Evolutionary conservation across 331 rosid species (phyloP).

Genomic region (Quercus lobata): DNA sequence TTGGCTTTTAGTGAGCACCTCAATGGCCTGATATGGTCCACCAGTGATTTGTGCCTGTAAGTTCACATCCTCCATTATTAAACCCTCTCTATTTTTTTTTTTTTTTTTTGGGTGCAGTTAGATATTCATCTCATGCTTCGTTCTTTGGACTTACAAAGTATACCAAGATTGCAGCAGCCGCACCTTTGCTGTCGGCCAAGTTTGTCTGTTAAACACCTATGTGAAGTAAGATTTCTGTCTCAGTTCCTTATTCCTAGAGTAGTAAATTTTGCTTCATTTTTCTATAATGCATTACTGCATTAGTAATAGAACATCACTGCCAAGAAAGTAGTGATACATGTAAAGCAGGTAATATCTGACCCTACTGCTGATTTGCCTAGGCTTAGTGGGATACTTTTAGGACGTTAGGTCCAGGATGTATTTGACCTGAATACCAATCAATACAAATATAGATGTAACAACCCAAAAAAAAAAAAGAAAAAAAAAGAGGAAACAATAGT

Average conservation of each 20-base stretch:
- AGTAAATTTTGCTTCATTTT: neutral
- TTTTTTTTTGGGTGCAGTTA: constrained; percentile 46
- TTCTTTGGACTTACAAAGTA: constrained; percentile 53
- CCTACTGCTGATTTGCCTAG: neutral
- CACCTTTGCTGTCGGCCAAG: constrained; percentile 84
- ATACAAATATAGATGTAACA: too few species aligned
- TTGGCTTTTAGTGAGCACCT: constrained; percentile 17
- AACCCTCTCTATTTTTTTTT: neutral
- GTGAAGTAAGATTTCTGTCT: constrained; percentile 58
- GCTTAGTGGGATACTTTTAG: neutral
- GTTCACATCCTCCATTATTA: neutral
- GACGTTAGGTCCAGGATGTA: neutral
- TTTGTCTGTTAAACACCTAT: constrained; percentile 62
- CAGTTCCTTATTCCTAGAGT: constrained; percentile 8
- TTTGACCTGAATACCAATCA: neutral
- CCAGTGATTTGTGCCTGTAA: neutral
- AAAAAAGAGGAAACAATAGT: too few species aligned
- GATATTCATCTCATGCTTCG: constrained; percentile 78
- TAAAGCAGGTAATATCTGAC: neutral
- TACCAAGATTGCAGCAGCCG: constrained; percentile 68
- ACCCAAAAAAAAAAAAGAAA: too few species aligned
- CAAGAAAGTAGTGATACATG: neutral
- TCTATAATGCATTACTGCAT: neutral
- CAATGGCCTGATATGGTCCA: neutral
- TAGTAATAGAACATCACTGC: neutral